Percentiles rank a stretch among this genome's conserved stretches.
phyloP scores from a whole-genome alignment of 371 early-diverging fungal species.

The Apophysomyces sp. region DNA sequence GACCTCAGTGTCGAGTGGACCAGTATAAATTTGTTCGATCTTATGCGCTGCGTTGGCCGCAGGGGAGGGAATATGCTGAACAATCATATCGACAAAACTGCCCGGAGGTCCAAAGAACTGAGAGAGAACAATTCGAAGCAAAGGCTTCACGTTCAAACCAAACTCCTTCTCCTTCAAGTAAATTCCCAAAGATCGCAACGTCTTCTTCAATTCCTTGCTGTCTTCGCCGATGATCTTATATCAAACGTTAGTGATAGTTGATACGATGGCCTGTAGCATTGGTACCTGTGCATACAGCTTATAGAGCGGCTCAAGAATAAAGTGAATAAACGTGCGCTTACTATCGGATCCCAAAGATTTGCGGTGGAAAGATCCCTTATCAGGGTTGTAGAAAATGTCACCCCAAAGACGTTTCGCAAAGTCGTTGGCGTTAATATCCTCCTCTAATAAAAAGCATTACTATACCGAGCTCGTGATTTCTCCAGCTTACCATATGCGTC shows the following conservation, averaged over 20 bases:
- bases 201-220: slow-evolving; percentile 60
- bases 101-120: slow-evolving; percentile 90
- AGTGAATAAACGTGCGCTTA: slow-evolving; percentile 93
- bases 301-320: slow-evolving; percentile 95
- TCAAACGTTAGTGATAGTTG: not conserved
- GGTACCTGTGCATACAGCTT: slow-evolving; percentile 86
- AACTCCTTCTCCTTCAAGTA: slow-evolving; percentile 77
- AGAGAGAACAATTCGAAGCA: slow-evolving; percentile 78
- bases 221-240: slow-evolving; percentile 70
- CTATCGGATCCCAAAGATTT: slow-evolving; percentile 55
- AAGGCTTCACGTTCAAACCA: slow-evolving; percentile 77
- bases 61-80: slow-evolving; percentile 81
- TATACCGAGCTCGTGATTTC: not conserved
- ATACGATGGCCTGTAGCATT: not conserved
- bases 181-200: slow-evolving; percentile 80
- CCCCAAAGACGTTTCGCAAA: slow-evolving; percentile 96
- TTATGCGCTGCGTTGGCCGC: slow-evolving; percentile 69
- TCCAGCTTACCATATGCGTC: slow-evolving; percentile 62
- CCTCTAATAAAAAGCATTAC: slow-evolving; percentile 19
- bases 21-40: slow-evolving; percentile 77
- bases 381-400: slow-evolving; percentile 88
- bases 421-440: slow-evolving; percentile 72
- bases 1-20: slow-evolving; percentile 61
- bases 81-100: slow-evolving; percentile 92
- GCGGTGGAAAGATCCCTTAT: slow-evolving; percentile 79